A percentile compares a stretch with the other conserved stretches of the same genome.
Evolutionary conservation across 2,329 filamentous ascomycete species (phyloP).

Genomic region (Fusarium praegraminearum): DNA sequence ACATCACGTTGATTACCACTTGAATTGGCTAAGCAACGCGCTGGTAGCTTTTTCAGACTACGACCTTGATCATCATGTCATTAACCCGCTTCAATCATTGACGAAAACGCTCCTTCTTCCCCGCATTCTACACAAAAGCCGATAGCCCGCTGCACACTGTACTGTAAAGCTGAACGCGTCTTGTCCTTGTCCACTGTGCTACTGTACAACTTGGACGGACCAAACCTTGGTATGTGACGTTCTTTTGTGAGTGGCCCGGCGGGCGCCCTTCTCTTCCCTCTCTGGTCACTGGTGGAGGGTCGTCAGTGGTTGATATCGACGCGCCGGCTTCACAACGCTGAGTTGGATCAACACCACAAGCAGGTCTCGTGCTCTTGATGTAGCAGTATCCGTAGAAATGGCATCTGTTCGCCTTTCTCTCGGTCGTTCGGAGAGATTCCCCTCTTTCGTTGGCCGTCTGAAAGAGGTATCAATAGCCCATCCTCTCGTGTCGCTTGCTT

Average conservation of each 20-base stretch:
- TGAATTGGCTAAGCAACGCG: conserved; percentile 27
- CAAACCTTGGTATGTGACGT: conserved; percentile 43
- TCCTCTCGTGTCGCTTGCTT: conserved; percentile 20
- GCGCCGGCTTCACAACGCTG: conserved; percentile 31
- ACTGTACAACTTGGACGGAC: conserved; percentile 29
- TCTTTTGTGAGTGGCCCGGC: conserved; percentile 44
- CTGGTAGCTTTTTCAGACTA: conserved; percentile 3
- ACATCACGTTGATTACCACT: conserved; percentile 30
- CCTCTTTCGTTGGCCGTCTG: conserved; percentile 18
- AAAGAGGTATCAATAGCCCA: conserved; percentile 33
- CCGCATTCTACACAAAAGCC: conserved; percentile 30
- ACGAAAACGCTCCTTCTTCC: conserved; percentile 12
- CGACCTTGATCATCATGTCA: conserved; percentile 25
- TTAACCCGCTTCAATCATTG: conserved; percentile 23
- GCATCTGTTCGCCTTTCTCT: conserved; percentile 29
- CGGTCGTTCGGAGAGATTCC: conserved; percentile 35
- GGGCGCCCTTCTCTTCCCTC: conserved; percentile 28
- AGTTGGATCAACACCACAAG: conserved; percentile 45
- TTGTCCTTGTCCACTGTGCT: conserved; percentile 13
- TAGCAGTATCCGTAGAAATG: conserved; percentile 7
- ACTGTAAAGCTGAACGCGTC: conserved; percentile 23
- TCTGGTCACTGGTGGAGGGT: conserved; percentile 48
- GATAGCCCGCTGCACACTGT: conserved; percentile 14
- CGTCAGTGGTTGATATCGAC: conserved; percentile 48
- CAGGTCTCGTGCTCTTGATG: conserved; percentile 41